Conservation (phyloP, 1,139 yeast genomes). For the Blastobotrys raffinosifermentans region DNA sequence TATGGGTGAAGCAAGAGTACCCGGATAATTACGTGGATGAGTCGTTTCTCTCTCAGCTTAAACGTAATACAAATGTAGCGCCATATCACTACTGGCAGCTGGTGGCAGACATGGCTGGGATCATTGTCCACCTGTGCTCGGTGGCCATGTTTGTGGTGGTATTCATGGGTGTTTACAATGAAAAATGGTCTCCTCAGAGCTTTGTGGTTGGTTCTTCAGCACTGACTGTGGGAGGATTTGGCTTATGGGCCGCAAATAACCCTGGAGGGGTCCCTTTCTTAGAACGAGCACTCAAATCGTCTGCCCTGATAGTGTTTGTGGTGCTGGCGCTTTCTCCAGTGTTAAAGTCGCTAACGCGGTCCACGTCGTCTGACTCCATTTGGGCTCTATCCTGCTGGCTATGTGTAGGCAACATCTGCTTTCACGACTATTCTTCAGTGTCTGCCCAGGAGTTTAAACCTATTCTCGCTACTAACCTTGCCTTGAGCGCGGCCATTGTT, state of each 20-base stretch:
- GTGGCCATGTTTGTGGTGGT: slow-evolving; percentile 55
- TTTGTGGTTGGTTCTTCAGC: slow-evolving; percentile 29
- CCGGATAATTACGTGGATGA: slow-evolving; percentile 89
- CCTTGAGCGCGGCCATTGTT: slow-evolving; percentile 82
- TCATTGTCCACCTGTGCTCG: slow-evolving; percentile 59
- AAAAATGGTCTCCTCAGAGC: slow-evolving; percentile 30
- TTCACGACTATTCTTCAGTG: slow-evolving; percentile 53
- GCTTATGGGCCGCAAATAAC: slow-evolving; percentile 28
- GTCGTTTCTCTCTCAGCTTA: slow-evolving; percentile 71
- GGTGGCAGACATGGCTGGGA: slow-evolving; percentile 60
- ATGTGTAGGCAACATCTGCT: slow-evolving; percentile 57
- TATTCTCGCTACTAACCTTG: slow-evolving; percentile 73
- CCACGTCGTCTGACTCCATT: slow-evolving; percentile 89
- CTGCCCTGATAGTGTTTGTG: slow-evolving; percentile 60
- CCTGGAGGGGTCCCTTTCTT: no score
- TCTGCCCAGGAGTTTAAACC: slow-evolving; percentile 39
- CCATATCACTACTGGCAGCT: slow-evolving; percentile 60
- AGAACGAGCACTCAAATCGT: slow-evolving; percentile 47
- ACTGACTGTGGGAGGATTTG: slow-evolving; percentile 36
- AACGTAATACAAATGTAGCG: slow-evolving; percentile 69
- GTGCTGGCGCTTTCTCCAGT: slow-evolving; percentile 82
- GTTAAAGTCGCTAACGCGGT: slow-evolving; percentile 75
- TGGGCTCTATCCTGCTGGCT: slow-evolving; percentile 89
- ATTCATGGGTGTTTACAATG: slow-evolving; percentile 46
- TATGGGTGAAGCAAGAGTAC: slow-evolving; percentile 83